Percentiles rank a stretch among this genome's conserved stretches.
These are phyloP conservation scores for Boeremia exigua DNA, from an alignment of 2,329 filamentous ascomycete genomes.

Conservation along the genomic window DNA sequence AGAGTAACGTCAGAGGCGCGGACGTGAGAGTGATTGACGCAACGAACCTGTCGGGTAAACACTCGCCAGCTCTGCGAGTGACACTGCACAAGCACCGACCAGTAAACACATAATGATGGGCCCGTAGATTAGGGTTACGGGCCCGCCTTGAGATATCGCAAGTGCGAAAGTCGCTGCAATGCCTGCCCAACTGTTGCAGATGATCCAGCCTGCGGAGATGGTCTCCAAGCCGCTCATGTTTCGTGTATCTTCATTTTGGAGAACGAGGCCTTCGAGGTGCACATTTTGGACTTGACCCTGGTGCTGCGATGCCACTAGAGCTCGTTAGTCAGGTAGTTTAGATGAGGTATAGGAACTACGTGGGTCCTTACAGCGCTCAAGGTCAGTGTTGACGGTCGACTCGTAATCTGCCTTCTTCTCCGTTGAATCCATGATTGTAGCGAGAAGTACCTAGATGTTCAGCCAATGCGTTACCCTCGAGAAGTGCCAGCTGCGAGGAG, in stretches of 20 bases:
- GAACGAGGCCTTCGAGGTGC: constrained; percentile 14
- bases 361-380: background rate
- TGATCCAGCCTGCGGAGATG: constrained; percentile 26
- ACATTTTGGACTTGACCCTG: constrained; percentile 14
- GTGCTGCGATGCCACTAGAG: constrained; percentile 4
- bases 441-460: background rate
- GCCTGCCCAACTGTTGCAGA: constrained; percentile 26
- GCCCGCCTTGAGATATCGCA: constrained; percentile 20
- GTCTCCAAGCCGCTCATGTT: constrained; percentile 21
- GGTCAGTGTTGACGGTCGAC: background rate
- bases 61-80: constrained; percentile 39
- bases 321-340: background rate
- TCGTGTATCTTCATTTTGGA: constrained; percentile 11
- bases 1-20: background rate
- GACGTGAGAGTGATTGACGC: background rate
- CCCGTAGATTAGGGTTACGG: constrained; percentile 20
- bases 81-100: constrained; percentile 17
- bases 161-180: constrained; percentile 23
- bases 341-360: background rate
- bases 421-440: background rate
- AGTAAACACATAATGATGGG: constrained; percentile 23
- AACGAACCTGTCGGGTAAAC: constrained; percentile 35
- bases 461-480: too few species aligned
- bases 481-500: background rate
- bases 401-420: background rate